phyloP scores from a whole-genome alignment of 73 alveolate species.

The Paramecium biaurelia region DNA sequence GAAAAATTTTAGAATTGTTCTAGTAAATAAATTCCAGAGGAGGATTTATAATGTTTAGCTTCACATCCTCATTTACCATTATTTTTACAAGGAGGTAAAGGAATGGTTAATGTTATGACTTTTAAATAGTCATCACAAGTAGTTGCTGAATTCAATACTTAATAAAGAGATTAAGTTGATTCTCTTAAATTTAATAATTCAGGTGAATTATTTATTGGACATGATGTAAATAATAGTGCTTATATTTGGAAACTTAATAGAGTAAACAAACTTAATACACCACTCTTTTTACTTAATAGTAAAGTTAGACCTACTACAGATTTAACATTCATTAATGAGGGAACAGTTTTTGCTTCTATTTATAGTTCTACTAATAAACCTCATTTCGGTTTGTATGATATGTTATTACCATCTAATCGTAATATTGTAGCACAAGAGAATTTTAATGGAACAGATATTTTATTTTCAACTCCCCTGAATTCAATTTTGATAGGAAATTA shows the following conservation, averaged over 20 bases:
- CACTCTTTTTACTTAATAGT: background rate
- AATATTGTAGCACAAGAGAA: constrained; percentile 31
- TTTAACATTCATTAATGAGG: constrained; percentile 19
- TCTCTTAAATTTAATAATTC: background rate
- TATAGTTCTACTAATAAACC: background rate
- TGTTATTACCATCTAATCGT: constrained; percentile 2
- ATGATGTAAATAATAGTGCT: constrained; percentile 27
- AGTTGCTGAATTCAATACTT: background rate
- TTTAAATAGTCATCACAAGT: background rate
- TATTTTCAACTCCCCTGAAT: constrained; percentile 27
- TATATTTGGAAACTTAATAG: constrained; percentile 39
- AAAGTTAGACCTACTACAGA: constrained; percentile 24
- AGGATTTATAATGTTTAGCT: background rate
- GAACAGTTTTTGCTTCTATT: constrained; percentile 39
- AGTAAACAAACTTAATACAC: background rate
- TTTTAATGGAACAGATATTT: constrained; percentile 28
- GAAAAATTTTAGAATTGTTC: constrained; percentile 28
- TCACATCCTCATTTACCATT: constrained; percentile 43
- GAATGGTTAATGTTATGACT: constrained; percentile 19
- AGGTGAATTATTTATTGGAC: constrained; percentile 40
- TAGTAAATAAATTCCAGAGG: background rate
- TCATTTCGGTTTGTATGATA: constrained; percentile 26
- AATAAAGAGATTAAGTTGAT: constrained; percentile 4
- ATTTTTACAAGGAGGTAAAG: constrained; percentile 15
- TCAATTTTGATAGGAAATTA: constrained; percentile 15